phyloP scores from a whole-genome alignment of 305 asterid genomes.

The Fraxinus angustifolia region DNA sequence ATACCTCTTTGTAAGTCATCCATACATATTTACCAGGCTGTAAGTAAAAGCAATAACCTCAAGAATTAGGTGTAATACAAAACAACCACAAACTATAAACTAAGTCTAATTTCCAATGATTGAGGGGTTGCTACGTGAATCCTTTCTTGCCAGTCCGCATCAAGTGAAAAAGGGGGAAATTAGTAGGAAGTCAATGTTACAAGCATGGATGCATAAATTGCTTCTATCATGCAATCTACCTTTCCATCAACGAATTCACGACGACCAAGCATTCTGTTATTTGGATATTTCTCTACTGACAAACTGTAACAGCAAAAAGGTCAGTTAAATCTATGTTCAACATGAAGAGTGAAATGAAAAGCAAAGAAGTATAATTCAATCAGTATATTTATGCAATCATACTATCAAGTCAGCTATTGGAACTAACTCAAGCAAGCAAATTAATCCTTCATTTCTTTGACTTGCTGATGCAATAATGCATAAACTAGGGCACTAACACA shows the following conservation, averaged over 20 bases:
- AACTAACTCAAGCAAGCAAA: neutral
- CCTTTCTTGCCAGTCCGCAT: neutral
- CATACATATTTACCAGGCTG: conserved; percentile 77
- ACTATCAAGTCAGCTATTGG: neutral
- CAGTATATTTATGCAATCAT: neutral
- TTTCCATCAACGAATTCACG: conserved; percentile 72
- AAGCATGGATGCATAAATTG: conserved; percentile 22
- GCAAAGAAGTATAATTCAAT: neutral
- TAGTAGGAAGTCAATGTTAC: conserved; percentile 4
- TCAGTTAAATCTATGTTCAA: conserved; percentile 14
- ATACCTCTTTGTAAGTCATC: conserved; percentile 90
- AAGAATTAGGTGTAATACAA: conserved; percentile 23
- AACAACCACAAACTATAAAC: neutral
- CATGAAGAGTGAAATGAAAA: neutral
- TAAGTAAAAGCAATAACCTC: conserved; percentile 23
- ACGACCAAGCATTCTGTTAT: conserved; percentile 82
- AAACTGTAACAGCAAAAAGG: conserved; percentile 41
- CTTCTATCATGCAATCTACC: conserved; percentile 37
- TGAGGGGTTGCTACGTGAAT: neutral
- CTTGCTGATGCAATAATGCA: neutral
- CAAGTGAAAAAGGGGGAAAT: conserved; percentile 2
- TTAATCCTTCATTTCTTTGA: neutral
- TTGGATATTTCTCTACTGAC: conserved; percentile 81
- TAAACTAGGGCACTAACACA: neutral
- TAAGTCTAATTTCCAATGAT: neutral